These are phyloP conservation scores for Syzygium oleosum DNA, from an alignment of 345 rosid species.

Conservation along the genomic window DNA sequence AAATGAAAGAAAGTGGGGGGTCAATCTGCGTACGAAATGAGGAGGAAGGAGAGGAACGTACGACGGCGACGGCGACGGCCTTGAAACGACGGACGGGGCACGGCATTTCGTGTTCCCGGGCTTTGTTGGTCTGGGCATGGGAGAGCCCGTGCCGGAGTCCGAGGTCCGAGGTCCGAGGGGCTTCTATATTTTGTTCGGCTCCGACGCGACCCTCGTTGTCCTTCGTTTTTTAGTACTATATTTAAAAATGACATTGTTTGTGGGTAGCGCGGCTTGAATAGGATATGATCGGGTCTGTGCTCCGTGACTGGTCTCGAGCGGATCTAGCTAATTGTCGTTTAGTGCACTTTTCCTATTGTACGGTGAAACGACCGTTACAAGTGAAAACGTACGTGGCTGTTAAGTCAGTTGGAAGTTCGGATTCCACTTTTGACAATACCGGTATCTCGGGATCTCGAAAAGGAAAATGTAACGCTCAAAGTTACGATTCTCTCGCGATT, in stretches of 20 bases:
- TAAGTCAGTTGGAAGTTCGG: background rate
- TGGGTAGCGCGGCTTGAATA: too few species aligned
- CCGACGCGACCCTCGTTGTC: background rate
- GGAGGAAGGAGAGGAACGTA: background rate
- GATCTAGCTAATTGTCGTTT: background rate
- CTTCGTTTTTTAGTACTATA: too few species aligned
- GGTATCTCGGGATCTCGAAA: background rate
- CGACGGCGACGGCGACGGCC: background rate
- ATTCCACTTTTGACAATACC: background rate
- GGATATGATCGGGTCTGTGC: background rate
- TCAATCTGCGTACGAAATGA: background rate
- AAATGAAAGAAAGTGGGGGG: background rate
- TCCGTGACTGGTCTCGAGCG: accelerated
- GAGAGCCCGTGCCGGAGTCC: background rate
- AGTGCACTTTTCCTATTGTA: background rate
- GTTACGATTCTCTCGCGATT: accelerated
- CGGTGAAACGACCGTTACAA: accelerated
- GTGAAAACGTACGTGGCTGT: background rate
- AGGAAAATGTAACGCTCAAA: background rate
- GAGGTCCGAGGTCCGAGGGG: background rate
- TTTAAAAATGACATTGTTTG: too few species aligned
- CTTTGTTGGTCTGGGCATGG: background rate
- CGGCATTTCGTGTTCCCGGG: background rate
- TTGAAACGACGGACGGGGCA: background rate
- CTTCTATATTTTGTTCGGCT: background rate